phyloP scores from a whole-genome alignment of 257 asterid genomes.

The Jacaranda copaia region DNA sequence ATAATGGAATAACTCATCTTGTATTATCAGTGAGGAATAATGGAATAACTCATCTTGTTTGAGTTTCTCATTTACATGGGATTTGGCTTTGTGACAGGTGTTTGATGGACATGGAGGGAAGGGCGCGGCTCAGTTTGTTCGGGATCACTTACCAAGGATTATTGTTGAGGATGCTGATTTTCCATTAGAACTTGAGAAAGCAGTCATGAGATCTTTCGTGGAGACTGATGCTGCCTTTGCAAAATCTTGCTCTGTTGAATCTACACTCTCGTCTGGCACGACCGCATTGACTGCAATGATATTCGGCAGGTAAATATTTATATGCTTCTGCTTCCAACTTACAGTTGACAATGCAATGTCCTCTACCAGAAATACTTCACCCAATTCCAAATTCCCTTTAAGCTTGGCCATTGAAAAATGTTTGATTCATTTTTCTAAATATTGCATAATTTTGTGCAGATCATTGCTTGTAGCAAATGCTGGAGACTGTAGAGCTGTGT shows the following conservation, averaged over 20 bases:
- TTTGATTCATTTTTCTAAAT: constrained; percentile 20
- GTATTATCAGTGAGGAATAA: background rate
- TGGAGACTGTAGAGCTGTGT: constrained; percentile 91
- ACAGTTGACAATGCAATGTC: constrained; percentile 3
- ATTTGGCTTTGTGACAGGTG: constrained; percentile 61
- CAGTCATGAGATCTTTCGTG: constrained; percentile 72
- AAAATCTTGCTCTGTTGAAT: constrained; percentile 69
- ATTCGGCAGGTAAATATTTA: constrained; percentile 68
- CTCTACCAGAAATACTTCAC: background rate
- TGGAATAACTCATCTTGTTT: background rate
- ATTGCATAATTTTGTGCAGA: constrained; percentile 45
- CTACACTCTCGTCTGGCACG: constrained; percentile 84
- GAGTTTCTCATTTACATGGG: constrained; percentile 25
- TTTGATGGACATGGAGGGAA: constrained; percentile 97
- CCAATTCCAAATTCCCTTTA: background rate
- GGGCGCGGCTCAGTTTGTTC: constrained; percentile 86
- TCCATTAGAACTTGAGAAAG: constrained; percentile 88
- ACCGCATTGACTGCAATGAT: constrained; percentile 94
- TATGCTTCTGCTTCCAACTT: background rate
- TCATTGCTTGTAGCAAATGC: constrained; percentile 94
- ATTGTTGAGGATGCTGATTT: constrained; percentile 87
- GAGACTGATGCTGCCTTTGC: constrained; percentile 83
- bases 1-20: background rate
- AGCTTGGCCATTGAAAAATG: background rate
- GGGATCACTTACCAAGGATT: constrained; percentile 83